A percentile compares a stretch with the other conserved stretches of the same genome.
Conservation (phyloP, 768 basidiomycete species). For the Auriscalpium orientale region DNA sequence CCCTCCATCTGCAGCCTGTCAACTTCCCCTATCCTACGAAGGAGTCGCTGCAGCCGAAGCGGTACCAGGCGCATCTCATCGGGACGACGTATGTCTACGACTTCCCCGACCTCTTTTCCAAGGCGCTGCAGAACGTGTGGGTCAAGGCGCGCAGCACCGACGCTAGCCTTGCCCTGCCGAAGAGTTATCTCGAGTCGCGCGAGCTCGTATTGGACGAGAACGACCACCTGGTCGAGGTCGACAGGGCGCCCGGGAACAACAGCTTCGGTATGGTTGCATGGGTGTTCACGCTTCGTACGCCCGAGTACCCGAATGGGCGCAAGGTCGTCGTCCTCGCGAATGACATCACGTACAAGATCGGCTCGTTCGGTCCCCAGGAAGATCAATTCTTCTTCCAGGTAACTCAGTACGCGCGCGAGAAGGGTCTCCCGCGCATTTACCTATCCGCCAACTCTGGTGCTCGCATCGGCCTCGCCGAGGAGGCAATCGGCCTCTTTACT, state of each 20-base stretch:
- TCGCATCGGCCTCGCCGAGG: constrained; percentile 92
- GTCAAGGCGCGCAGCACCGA: constrained; percentile 56
- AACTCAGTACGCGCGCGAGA: constrained; percentile 84
- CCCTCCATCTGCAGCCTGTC: constrained; percentile 92
- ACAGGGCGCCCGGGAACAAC: constrained; percentile 90
- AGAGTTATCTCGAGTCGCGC: constrained; percentile 70
- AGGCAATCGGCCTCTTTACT: constrained; percentile 80
- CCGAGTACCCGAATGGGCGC: constrained; percentile 87
- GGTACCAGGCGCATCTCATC: constrained; percentile 96
- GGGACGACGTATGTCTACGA: constrained; percentile 99
- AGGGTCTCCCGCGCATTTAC: constrained; percentile 91
- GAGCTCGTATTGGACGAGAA: constrained; percentile 94
- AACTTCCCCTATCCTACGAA: constrained; percentile 93
- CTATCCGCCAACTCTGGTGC: constrained; percentile 99
- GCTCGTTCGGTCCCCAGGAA: constrained; percentile 92
- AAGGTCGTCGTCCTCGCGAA: constrained; percentile 88
- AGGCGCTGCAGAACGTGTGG: constrained; percentile 94
- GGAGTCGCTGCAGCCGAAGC: constrained; percentile 96
- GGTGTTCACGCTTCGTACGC: constrained; percentile 88
- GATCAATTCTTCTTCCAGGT: constrained; percentile 96
- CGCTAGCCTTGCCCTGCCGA: constrained; percentile 64
- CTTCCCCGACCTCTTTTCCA: constrained; percentile 98
- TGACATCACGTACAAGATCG: constrained; percentile 98
- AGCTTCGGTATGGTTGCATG: constrained; percentile 97
- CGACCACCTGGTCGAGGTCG: constrained; percentile 84